Evolutionary conservation across 2,329 filamentous ascomycete species (phyloP).

Genomic region (Fusarium buharicum): DNA sequence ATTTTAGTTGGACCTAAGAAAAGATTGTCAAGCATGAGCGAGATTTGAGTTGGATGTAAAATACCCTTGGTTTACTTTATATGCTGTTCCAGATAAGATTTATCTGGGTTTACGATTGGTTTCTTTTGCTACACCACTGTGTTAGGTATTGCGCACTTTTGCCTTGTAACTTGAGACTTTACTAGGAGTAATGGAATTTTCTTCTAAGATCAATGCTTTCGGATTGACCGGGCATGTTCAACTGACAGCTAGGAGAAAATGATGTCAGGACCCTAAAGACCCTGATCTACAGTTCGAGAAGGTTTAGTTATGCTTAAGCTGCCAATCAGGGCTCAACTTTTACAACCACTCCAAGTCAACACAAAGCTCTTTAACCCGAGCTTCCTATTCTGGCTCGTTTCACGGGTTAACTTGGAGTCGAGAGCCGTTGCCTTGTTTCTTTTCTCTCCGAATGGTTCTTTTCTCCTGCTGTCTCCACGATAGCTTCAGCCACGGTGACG

Average conservation of each 20-base stretch:
- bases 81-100: conserved; percentile 1
- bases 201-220: not conserved
- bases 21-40: not conserved
- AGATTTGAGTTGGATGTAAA: conserved; percentile 12
- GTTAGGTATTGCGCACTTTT: conserved; percentile 3
- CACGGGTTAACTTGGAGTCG: not conserved
- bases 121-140: not conserved
- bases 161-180: not conserved
- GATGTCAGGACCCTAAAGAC: conserved; percentile 27
- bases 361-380: not conserved
- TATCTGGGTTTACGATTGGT: not conserved
- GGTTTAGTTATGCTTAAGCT: not conserved
- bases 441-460: not conserved
- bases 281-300: conserved; percentile 22
- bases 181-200: conserved; percentile 18
- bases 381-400: not conserved
- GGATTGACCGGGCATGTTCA: not conserved
- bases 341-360: not conserved
- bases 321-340: conserved; percentile 26
- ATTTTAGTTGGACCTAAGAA: conserved; percentile 60
- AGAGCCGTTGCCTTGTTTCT: not conserved
- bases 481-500: conserved; percentile 45
- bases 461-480: not conserved
- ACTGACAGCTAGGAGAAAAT: conserved; percentile 5
- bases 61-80: conserved; percentile 29